Conservation (phyloP, 129 eudicot species). For the Chrysanthemum seticuspe region DNA sequence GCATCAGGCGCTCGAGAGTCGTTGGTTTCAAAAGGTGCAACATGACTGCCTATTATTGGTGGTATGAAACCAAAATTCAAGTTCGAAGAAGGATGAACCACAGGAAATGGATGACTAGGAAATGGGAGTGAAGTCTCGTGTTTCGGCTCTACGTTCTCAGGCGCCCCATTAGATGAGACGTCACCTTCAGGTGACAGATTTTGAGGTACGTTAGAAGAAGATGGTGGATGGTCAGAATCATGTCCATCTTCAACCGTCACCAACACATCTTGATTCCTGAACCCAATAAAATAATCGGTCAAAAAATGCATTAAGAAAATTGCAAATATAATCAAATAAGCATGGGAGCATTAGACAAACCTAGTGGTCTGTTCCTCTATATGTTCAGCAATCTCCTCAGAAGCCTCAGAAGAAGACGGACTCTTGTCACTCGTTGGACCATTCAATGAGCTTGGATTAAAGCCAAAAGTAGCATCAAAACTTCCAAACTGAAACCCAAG, state of each 20-base stretch:
- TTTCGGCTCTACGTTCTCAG: constrained; percentile 52
- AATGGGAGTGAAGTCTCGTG: constrained; percentile 44
- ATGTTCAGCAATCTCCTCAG: constrained; percentile 46
- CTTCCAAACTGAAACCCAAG: constrained; percentile 89
- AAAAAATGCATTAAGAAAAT: constrained; percentile 8
- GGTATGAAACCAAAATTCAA: constrained; percentile 62
- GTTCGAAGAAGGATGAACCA: constrained; percentile 52
- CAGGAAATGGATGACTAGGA: constrained; percentile 51
- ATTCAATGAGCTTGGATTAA: constrained; percentile 32
- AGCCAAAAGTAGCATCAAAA: constrained; percentile 70
- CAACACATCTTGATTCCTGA: constrained; percentile 51
- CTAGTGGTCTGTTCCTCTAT: constrained; percentile 45
- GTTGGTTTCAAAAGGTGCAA: constrained; percentile 55
- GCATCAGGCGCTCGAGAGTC: constrained; percentile 65
- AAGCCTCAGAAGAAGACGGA: constrained; percentile 48
- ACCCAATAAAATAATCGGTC: constrained; percentile 23
- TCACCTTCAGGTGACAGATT: constrained; percentile 48
- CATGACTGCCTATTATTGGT: constrained; percentile 52
- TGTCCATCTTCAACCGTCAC: constrained; percentile 40
- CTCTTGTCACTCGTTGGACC: constrained; percentile 39
- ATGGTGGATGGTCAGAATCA: constrained; percentile 39
- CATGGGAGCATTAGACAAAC: constrained; percentile 25
- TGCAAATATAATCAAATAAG: neutral
- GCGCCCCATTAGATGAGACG: constrained; percentile 43
- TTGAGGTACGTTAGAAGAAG: constrained; percentile 48